Base-by-base conservation (phyloP, 2,329 filamentous ascomycete species). In the Alternaria solani region DNA sequence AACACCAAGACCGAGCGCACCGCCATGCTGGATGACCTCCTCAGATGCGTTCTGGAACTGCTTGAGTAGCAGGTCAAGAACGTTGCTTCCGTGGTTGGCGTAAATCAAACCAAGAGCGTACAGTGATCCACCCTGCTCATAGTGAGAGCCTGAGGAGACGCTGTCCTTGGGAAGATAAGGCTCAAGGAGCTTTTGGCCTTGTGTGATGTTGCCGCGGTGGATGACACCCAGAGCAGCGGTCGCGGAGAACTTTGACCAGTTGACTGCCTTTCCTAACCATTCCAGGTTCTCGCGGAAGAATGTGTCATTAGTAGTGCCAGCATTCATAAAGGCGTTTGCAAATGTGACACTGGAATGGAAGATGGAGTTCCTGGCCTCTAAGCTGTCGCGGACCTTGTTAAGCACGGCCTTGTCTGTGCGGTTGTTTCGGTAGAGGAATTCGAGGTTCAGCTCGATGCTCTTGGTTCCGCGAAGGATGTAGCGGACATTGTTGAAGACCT, bases 161-260 rank as follows among this genome's bases (percentile, higher is more conserved):
- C 89, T 87, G 51, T 89, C 87, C 64, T 92, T 89, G 14, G 95
- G 95, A 8, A 99, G 88, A 75, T 99, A 99, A 3, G 95, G 95
- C 74, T 97, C 93, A 14, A 99, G 86, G 2, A 99, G 86, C 81
- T 97, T 97, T 74, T 93, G 89, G 1, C 94, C 95, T 74, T 99
- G 94, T 25, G 91, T 91, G 60, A 99, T 85, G 79, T 99, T 99
- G 57, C 95, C 95, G 46, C 93, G 91, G 79, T 99, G 95, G 64
- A 99, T 97, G 52, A 98, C 95, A 78, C 95, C 95, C 6, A 99
- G 84, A 7, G 95, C 95, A 57, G 95, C 95, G 5, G 95, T 99
- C 14, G 95, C 95, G 0, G 95, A 97, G 78, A 99, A 99, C 78
- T 99, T 99, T 62, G 94, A 97, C 95, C 95, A 99, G 82, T 99